Percentiles rank a stretch among this genome's conserved stretches.
Evolutionary conservation across 129 eudicot genomes (phyloP).

Genomic region (Saposhnikovia divaricata): DNA sequence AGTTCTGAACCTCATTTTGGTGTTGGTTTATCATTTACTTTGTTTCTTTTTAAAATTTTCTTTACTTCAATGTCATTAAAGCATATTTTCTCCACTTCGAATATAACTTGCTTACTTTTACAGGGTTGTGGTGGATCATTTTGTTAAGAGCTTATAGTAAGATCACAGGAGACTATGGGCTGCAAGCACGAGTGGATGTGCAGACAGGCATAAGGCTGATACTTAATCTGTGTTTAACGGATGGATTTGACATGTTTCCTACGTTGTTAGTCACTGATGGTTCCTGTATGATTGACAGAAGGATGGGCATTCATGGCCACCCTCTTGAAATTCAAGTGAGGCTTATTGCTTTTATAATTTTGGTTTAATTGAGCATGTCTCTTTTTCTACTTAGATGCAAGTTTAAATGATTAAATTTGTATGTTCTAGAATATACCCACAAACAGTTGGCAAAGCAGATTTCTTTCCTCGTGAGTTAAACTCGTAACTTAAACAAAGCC

Average conservation of each 20-base stretch:
- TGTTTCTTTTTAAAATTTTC: not conserved
- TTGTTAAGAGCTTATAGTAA: conserved; percentile 73
- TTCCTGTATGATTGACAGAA: conserved; percentile 83
- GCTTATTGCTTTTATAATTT: not conserved
- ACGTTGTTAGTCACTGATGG: conserved; percentile 89
- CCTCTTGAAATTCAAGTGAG: conserved; percentile 94
- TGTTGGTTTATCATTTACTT: not conserved
- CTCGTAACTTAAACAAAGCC: not conserved
- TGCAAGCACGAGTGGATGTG: conserved; percentile 81
- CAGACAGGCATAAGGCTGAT: conserved; percentile 78
- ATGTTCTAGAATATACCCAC: not conserved
- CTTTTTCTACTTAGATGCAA: not conserved
- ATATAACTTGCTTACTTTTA: conserved; percentile 7
- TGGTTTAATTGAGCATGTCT: not conserved
- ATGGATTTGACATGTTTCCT: conserved; percentile 95
- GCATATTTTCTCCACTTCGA: not conserved
- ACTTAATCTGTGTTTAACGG: conserved; percentile 68
- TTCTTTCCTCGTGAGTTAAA: not conserved
- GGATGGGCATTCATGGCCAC: conserved; percentile 95
- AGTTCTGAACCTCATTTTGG: not conserved
- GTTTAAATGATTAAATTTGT: not conserved
- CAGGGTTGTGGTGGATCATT: conserved; percentile 94
- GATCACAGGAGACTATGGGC: conserved; percentile 61
- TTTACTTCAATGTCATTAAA: not conserved
- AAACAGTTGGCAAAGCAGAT: not conserved